These are phyloP conservation scores for Barbarea vulgaris DNA, from an alignment of 345 rosid genomes.

Conservation along the genomic window DNA sequence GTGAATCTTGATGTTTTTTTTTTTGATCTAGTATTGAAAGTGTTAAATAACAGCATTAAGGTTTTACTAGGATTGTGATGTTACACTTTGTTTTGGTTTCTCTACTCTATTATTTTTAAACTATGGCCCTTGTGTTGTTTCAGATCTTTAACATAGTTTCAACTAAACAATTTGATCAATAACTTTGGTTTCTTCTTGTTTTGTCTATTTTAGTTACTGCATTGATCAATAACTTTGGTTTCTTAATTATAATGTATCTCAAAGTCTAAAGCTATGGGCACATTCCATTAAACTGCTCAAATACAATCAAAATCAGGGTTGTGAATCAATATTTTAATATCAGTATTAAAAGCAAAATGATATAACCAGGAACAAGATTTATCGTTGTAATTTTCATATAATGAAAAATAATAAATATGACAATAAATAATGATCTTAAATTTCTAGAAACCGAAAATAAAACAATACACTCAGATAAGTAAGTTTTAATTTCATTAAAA, in stretches of 20 bases:
- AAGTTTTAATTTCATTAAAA: too few species aligned
- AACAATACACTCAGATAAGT: too few species aligned
- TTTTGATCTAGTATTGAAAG: not conserved
- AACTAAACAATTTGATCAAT: not conserved
- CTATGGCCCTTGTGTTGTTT: not conserved
- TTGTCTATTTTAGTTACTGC: not conserved
- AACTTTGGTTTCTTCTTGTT: not conserved
- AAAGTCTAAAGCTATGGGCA: too few species aligned
- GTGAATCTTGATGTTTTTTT: not conserved
- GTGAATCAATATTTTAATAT: not conserved
- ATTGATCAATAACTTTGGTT: not conserved
- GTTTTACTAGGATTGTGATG: not conserved
- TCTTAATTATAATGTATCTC: not conserved
- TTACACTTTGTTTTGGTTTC: not conserved
- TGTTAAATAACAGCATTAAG: not conserved
- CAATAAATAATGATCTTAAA: too few species aligned
- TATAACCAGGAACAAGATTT: too few species aligned
- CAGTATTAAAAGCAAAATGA: too few species aligned
- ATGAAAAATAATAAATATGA: too few species aligned
- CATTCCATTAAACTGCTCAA: not conserved
- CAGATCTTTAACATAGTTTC: not conserved
- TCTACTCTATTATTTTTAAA: not conserved
- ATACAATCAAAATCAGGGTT: not conserved
- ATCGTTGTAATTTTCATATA: too few species aligned
- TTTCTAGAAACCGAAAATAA: too few species aligned